Conservation (phyloP, 116 monocot genomes). For the Dioscorea cayenensis region DNA sequence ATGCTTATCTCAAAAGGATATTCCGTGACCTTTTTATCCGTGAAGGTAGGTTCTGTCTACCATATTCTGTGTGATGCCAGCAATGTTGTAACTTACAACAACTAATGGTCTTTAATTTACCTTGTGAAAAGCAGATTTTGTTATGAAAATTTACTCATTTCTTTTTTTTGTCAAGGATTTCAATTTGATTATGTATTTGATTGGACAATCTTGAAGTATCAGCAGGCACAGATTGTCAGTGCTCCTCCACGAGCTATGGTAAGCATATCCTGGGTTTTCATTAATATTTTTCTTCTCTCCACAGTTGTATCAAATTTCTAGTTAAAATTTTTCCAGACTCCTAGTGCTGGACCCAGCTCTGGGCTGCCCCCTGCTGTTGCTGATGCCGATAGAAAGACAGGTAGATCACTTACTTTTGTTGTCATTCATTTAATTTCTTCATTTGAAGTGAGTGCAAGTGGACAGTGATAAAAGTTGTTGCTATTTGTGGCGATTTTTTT, state of each 20-base stretch:
- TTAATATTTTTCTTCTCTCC: not conserved
- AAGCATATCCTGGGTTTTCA: constrained; percentile 10
- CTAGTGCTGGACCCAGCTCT: constrained; percentile 60
- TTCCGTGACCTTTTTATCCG: constrained; percentile 93
- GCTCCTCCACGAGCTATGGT: constrained; percentile 56
- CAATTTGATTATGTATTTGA: constrained; percentile 94
- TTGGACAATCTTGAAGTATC: constrained; percentile 92
- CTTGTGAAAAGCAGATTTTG: no score
- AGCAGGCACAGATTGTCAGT: constrained; percentile 61
- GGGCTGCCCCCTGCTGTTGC: constrained; percentile 36
- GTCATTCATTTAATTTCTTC: not conserved
- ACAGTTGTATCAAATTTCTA: not conserved
- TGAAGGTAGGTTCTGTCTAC: constrained; percentile 43
- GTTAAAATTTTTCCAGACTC: constrained; percentile 24
- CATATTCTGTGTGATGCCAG: not conserved
- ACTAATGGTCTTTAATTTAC: no score
- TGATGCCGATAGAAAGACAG: constrained; percentile 53
- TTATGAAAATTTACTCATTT: no score
- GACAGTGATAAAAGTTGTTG: no score
- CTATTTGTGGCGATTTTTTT: no score
- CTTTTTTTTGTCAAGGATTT: constrained; percentile 37
- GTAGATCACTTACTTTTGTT: constrained; percentile 9
- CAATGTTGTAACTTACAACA: no score
- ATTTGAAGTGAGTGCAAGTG: no score
- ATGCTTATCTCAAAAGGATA: constrained; percentile 80